Percentiles rank a stretch among this genome's conserved stretches.
phyloP scores from a whole-genome alignment of 768 basidiomycete genomes.

The Lactarius quietus region DNA sequence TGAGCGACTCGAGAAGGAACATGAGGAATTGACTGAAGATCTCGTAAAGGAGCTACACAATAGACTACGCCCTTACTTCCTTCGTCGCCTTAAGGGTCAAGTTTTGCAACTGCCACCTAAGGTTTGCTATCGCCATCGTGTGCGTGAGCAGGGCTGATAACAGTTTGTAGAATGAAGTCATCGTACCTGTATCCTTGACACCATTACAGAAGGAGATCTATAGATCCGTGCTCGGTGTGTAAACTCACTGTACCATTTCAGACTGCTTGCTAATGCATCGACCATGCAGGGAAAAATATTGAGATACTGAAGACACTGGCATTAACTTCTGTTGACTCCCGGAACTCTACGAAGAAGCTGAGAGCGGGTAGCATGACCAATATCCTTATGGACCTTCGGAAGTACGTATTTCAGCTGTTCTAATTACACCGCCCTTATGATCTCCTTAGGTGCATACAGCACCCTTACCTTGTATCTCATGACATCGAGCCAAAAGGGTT shows the following conservation, averaged over 20 bases:
- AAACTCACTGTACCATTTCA: conserved; percentile 24
- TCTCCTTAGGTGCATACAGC: conserved; percentile 73
- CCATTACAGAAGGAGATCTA: conserved; percentile 86
- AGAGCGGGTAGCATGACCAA: conserved; percentile 67
- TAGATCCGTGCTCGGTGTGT: conserved; percentile 71
- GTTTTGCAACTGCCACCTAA: conserved; percentile 91
- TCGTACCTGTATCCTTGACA: conserved; percentile 86
- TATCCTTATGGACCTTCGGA: conserved; percentile 82
- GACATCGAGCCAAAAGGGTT: conserved; percentile 74
- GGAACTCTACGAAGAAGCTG: conserved; percentile 31
- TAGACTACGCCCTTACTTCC: conserved; percentile 82
- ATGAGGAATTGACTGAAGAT: conserved; percentile 75
- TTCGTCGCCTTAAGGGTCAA: conserved; percentile 91
- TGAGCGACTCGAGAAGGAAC: conserved; percentile 65
- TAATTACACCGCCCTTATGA: neutral
- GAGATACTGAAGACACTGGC: conserved; percentile 61
- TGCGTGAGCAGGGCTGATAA: neutral
- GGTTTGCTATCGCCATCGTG: conserved; percentile 40
- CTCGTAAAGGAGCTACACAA: conserved; percentile 76
- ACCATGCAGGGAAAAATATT: conserved; percentile 58
- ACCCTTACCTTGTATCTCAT: conserved; percentile 81
- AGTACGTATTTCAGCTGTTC: conserved; percentile 45
- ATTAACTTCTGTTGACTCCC: conserved; percentile 36
- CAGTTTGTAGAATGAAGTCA: conserved; percentile 71
- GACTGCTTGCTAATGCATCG: conserved; percentile 21